Conservation (phyloP, 768 basidiomycete species). For the Albatrellus ellisii region DNA sequence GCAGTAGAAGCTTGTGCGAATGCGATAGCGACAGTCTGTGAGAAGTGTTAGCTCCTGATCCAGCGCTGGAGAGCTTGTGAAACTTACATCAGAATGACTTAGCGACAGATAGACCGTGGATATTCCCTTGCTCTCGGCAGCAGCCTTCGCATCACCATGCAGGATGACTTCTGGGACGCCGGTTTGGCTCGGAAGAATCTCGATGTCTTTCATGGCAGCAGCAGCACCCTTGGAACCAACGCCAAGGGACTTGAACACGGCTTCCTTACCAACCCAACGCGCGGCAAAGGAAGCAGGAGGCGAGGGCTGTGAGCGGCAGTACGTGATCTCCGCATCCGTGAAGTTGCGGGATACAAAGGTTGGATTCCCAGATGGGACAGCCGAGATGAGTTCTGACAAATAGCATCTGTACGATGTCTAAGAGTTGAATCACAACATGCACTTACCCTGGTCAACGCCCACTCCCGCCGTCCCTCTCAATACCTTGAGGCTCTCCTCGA, state of each 20-base stretch:
- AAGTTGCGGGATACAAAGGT: conserved; percentile 90
- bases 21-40: conserved; percentile 71
- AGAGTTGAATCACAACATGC: conserved; percentile 3
- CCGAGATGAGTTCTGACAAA: conserved; percentile 69
- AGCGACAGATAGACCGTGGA: conserved; percentile 69
- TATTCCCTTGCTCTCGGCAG: conserved; percentile 64
- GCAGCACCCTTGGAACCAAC: conserved; percentile 85
- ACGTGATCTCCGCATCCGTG: conserved; percentile 74
- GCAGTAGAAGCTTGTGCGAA: conserved; percentile 61
- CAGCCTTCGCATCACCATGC: conserved; percentile 66
- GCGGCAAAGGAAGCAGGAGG: conserved; percentile 87
- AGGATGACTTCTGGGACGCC: conserved; percentile 71
- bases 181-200: conserved; percentile 70
- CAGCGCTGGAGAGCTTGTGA: conserved; percentile 1
- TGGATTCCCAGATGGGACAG: conserved; percentile 80
- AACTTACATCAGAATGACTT: conserved; percentile 82
- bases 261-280: conserved; percentile 96
- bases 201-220: conserved; percentile 95
- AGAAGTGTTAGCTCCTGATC: conserved; percentile 12
- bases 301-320: conserved; percentile 81
- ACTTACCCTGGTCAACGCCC: conserved; percentile 78
- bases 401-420: conserved; percentile 2
- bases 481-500: conserved; percentile 39
- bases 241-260: conserved; percentile 90
- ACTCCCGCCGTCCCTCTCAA: conserved; percentile 52